Base-by-base conservation (phyloP, 1,139 yeast species). In the Fermentozyma sake region DNA sequence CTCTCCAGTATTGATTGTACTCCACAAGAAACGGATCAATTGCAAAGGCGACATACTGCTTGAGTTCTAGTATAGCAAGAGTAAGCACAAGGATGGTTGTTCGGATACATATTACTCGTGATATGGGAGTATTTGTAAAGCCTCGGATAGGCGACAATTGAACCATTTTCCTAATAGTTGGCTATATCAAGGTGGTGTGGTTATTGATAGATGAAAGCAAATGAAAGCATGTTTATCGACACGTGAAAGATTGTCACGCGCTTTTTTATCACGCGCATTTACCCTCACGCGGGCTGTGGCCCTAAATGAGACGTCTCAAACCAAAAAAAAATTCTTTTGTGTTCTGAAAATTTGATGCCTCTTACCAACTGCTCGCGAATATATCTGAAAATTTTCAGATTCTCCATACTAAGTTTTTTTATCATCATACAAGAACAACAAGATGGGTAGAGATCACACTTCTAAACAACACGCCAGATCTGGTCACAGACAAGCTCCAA, bases 401-500 rank as follows among this genome's bases (percentile, higher is more conserved):
- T n/a, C n/a, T n/a, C n/a, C n/a, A n/a, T n/a, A n/a, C n/a, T n/a
- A n/a, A n/a, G n/a, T 19, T 25, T 18, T 26, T 31, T 16, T 22
- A 25, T 22, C 14, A 42, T n/a, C 14, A 39, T 34, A 32, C 34
- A 34, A 27, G 26, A 14, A 32, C 40, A 30, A 33, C 52, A 68
- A 46, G 60, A 91, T 91, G 98, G 99, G 97, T 81, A 87, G 84
- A 76, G 98, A 91, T 76, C 95, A 85, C 78, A 77, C 84, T 72
- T 68, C 79, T 68, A 89, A 87, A 73, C 96, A 87, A 74, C 98
- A 91, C 82, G 77, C 76, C 66, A 85, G 89, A 75, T 74, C 81
- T 55, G 82, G 95, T 70, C 95, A 86, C 85, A 89, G 99, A 77
- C 74, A 82, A 62, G 96, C 96, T 70, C 99, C 98, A 74, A 87